Percentiles rank a stretch among this genome's conserved stretches.
These are phyloP conservation scores for Cyberlindnera sargentensis DNA, from an alignment of 805 yeast species.

Conservation along the genomic window DNA sequence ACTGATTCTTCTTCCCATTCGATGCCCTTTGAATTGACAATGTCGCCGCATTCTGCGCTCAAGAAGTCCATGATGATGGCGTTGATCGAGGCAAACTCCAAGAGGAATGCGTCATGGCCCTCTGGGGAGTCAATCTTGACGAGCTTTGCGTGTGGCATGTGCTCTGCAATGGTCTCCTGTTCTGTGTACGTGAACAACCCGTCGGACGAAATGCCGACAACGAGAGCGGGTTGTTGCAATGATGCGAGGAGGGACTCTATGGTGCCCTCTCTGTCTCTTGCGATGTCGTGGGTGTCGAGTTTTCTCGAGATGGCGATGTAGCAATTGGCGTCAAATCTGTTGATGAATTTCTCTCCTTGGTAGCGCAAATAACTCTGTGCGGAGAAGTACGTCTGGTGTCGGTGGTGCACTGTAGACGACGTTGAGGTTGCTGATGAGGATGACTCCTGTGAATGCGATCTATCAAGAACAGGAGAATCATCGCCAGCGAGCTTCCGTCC, in stretches of 20 bases:
- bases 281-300: conserved; percentile 89
- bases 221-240: conserved; percentile 67
- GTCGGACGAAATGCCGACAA: conserved; percentile 87
- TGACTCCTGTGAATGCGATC: conserved; percentile 27
- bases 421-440: conserved; percentile 20
- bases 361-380: conserved; percentile 94
- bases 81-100: conserved; percentile 83
- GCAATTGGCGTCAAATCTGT: conserved; percentile 93
- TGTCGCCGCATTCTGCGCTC: conserved; percentile 45
- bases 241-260: conserved; percentile 43
- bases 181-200: conserved; percentile 90
- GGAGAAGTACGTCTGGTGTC: conserved; percentile 62
- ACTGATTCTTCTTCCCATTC: conserved; percentile 40
- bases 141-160: conserved; percentile 62
- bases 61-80: conserved; percentile 63
- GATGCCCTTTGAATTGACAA: conserved; percentile 40
- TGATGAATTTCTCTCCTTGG: conserved; percentile 87
- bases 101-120: conserved; percentile 94
- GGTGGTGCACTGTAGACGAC: conserved; percentile 15
- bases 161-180: conserved; percentile 74
- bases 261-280: conserved; percentile 59
- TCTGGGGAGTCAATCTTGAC: conserved; percentile 83
- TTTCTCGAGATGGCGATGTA: conserved; percentile 91
- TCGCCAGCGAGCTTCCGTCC: conserved; percentile 18
- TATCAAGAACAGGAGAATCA: neutral